These are phyloP conservation scores for Epichloe sp. DNA, from an alignment of 2,329 filamentous ascomycete genomes.

Conservation along the genomic window DNA sequence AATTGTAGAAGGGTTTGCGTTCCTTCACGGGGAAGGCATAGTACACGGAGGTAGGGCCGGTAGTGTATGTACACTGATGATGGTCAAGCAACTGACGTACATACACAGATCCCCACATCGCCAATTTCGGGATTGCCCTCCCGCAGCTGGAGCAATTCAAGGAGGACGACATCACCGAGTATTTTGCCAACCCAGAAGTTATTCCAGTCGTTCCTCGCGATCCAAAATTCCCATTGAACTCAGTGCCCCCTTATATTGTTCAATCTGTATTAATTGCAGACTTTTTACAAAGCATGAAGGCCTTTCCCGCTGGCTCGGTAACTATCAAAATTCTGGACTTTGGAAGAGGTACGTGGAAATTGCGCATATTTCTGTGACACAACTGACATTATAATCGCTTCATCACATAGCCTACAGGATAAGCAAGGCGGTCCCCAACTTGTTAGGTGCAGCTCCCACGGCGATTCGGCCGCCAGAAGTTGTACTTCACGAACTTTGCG, in stretches of 20 bases:
- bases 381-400: neutral
- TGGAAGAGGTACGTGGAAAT: neutral
- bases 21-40: neutral
- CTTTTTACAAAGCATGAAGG: neutral
- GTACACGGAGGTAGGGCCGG: no score
- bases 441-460: no score
- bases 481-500: neutral
- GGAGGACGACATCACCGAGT: no score
- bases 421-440: neutral
- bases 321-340: neutral
- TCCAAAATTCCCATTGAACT: neutral
- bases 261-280: neutral
- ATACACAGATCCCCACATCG: neutral
- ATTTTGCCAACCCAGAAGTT: neutral
- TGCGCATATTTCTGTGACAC: neutral
- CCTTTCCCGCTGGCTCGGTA: neutral
- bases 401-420: neutral
- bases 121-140: neutral
- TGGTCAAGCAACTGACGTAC: neutral
- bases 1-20: conserved; percentile 1
- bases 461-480: no score
- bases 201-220: neutral
- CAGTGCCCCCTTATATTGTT: neutral
- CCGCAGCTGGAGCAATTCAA: neutral
- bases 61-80: neutral